Base-by-base conservation (phyloP, 257 asterid genomes). In the Ocimum tenuiflorum region DNA sequence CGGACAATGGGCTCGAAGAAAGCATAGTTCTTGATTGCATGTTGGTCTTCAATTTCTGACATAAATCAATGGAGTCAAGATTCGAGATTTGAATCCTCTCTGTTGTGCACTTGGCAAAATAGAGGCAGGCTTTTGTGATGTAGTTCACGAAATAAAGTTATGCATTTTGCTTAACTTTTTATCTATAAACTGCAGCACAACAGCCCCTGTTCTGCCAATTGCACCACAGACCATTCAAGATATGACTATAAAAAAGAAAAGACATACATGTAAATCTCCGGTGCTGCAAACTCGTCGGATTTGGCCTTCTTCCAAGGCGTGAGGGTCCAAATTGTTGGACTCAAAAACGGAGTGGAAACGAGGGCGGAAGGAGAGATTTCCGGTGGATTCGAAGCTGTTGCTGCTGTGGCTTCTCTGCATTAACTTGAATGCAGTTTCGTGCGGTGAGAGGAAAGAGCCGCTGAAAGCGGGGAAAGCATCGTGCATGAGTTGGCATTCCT, bases 211-310 rank as follows among this genome's bases (percentile, higher is more conserved):
- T n/a, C n/a, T n/a, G n/a, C n/a, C n/a, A n/a, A n/a, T n/a, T n/a
- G n/a, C n/a, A n/a, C n/a, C n/a, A n/a, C n/a, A n/a, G n/a, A n/a
- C n/a, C n/a, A n/a, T n/a, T n/a, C n/a, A n/a, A n/a, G n/a, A n/a
- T n/a, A n/a, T n/a, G n/a, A n/a, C n/a, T n/a, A n/a, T n/a, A n/a
- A 4, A 1, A 10, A 18, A 6, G 6, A 0, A 17, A 31, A 42
- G 2, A 41, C 81, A 69, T 19, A 91, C 96, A 22, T 83, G 98
- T 65, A 91, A 75, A 68, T 91, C 98, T 27, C 96, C 98, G 35
- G 96, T 78, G 75, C 96, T 89, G 80, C 86, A 86, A 48, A 69
- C 96, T 69, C 96, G 82, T 73, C 96, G 85, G 75, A 91, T 91
- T 70, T 82, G 95, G 29, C 80, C 65, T 14, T n/a, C n/a, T n/a